phyloP scores from a whole-genome alignment of 164 flowering plant species.

The Tetracentron sinense region DNA sequence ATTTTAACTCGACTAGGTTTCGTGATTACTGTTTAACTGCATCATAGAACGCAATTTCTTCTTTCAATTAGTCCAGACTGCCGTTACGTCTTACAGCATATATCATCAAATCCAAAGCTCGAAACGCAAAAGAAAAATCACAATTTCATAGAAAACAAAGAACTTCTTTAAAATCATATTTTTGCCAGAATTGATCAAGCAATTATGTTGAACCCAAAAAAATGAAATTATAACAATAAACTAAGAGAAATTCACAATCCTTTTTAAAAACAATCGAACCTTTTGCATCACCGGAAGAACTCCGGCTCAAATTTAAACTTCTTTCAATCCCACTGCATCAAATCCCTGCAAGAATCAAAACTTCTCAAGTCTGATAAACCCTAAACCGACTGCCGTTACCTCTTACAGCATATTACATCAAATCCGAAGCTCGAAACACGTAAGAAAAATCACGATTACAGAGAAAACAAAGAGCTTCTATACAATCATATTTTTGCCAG shows the following conservation, averaged over 20 bases:
- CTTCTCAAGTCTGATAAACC: background rate
- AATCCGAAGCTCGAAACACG: background rate
- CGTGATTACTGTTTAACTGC: too few relatives aligned
- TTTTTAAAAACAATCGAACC: constrained; percentile 4
- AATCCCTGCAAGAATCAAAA: constrained; percentile 4
- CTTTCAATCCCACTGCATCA: background rate
- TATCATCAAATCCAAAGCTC: background rate
- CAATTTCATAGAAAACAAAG: background rate
- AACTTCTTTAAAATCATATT: too few relatives aligned
- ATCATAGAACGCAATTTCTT: background rate
- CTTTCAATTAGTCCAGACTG: background rate
- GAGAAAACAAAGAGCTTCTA: background rate
- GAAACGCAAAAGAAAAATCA: too few relatives aligned
- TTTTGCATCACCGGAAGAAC: background rate
- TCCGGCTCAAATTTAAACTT: constrained; percentile 7
- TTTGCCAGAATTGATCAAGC: background rate
- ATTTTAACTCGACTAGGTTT: background rate
- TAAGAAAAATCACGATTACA: too few relatives aligned
- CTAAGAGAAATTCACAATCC: background rate
- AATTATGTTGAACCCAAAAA: too few relatives aligned
- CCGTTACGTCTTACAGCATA: background rate
- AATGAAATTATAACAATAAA: too few relatives aligned
- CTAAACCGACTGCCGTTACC: background rate
- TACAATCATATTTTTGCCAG: too few relatives aligned
- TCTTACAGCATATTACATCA: background rate